Evolutionary conservation across 176 grass and related monocot genomes (phyloP), one percentile per base, ranked within the genome.

Genomic region (Pharus latifolius): DNA sequence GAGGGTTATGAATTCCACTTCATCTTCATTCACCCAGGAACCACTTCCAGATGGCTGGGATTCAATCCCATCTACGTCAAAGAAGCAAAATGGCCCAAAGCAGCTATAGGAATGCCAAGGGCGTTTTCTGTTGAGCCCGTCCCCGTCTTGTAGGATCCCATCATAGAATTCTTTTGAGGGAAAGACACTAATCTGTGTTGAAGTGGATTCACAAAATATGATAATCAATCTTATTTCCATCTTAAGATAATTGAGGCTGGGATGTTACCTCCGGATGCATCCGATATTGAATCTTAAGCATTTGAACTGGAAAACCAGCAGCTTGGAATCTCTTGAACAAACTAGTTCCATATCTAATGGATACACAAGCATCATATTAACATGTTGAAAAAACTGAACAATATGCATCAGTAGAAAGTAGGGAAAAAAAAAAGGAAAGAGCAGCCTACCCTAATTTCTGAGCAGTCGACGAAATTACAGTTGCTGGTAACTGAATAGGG

Each of bases 141-240:
- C 88, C 31, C 79, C 88, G 49, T 96, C 92, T 88, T 96, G 55
- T 23, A 96, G 76, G 32, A 58, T 61, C 3, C 92, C 92, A 23
- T 87, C 82, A 52, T 96, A 96, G 71, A 96, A 96, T 88, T 96
- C 92, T 74, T 96, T 88, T 42, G 94, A 98, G 54, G 94, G 94
- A 75, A 98, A 98, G 25, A 85, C 77, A 53, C 94, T 98, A 46
- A 98, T 98, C 89, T 97, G 83, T 55, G 53, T 83, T 56, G 28
- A 17, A 81, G 43, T 73, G 20, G 14, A 67, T 51, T 28, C 73
- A 79, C 26, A 35, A 58, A 74, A 54, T 75, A 37, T 41, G 32
- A 73, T 64, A 75, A 49, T 44, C 5, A 31, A 76, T 71, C 50
- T 32, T 64, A 14, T 63, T 40, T 30, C 25, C 27, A 30, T 15